These are phyloP conservation scores for Tylopilus felleus DNA, from an alignment of 768 basidiomycete species.

Conservation along the genomic window DNA sequence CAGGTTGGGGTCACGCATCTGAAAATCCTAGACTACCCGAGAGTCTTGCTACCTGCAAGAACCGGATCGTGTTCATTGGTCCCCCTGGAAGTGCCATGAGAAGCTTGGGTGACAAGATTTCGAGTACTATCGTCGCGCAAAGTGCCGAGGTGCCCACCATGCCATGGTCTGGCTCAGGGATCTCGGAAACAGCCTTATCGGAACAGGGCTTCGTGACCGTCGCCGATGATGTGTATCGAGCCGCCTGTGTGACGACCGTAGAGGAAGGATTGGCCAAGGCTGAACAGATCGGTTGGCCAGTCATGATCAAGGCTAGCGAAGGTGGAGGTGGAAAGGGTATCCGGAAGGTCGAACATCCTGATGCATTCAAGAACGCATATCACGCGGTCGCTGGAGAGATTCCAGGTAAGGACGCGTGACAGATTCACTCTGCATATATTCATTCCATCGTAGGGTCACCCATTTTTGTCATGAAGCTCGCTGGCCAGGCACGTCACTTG, in stretches of 20 bases:
- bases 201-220: constrained; percentile 90
- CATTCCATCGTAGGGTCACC: constrained; percentile 69
- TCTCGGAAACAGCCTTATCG: constrained; percentile 81
- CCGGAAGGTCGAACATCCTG: constrained; percentile 83
- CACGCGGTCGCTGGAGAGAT: constrained; percentile 94
- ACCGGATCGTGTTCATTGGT: constrained; percentile 98
- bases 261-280: constrained; percentile 84
- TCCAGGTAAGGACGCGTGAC: constrained; percentile 60
- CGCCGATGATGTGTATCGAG: constrained; percentile 82
- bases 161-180: constrained; percentile 97
- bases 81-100: constrained; percentile 99
- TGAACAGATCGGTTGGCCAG: constrained; percentile 89
- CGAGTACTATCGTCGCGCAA: constrained; percentile 98
- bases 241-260: constrained; percentile 84
- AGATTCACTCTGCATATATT: constrained; percentile 4
- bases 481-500: constrained; percentile 93
- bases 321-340: constrained; percentile 99
- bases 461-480: constrained; percentile 99
- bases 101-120: constrained; percentile 98
- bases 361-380: constrained; percentile 91
- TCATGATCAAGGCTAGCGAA: constrained; percentile 99
- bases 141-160: constrained; percentile 95
- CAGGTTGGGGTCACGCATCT: constrained; percentile 99
- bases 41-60: constrained; percentile 83
- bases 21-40: constrained; percentile 98